These are phyloP conservation scores for Metschnikowia matae DNA, from an alignment of 805 yeast genomes.

Conservation along the genomic window DNA sequence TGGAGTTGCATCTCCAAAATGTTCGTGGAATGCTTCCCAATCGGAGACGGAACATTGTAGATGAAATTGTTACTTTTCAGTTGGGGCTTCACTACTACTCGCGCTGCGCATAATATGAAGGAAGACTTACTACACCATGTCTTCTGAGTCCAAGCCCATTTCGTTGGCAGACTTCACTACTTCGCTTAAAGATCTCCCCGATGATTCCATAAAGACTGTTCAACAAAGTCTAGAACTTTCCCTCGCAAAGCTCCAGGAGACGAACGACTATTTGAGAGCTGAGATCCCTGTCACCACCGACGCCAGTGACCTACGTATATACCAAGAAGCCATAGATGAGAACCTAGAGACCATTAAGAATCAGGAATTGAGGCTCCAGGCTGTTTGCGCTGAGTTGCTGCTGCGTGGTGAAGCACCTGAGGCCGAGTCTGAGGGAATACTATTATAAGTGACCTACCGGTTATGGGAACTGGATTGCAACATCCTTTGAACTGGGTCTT, in stretches of 20 bases:
- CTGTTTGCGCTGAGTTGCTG: constrained; percentile 45
- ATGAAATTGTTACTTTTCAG: background rate
- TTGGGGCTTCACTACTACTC: background rate
- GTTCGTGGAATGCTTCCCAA: background rate
- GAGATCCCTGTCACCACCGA: constrained; percentile 30
- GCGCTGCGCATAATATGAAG: constrained; percentile 1
- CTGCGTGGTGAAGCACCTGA: constrained; percentile 28
- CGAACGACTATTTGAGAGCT: constrained; percentile 46
- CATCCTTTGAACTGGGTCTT: background rate
- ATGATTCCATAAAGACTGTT: constrained; percentile 26
- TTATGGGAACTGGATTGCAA: background rate
- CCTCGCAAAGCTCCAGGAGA: constrained; percentile 38
- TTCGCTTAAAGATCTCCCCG: constrained; percentile 53
- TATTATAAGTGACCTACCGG: constrained; percentile 3
- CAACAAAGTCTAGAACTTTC: constrained; percentile 23
- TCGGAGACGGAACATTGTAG: constrained; percentile 3
- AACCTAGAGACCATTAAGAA: constrained; percentile 52
- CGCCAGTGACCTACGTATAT: constrained; percentile 47
- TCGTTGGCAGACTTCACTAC: constrained; percentile 39
- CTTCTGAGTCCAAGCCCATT: constrained; percentile 24
- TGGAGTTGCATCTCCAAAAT: constrained; percentile 7
- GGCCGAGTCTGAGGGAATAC: constrained; percentile 7
- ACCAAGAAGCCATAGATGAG: constrained; percentile 52
- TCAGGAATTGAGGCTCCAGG: constrained; percentile 44
- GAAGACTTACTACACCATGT: constrained; percentile 16